Evolutionary conservation across 2,329 filamentous ascomycete species (phyloP).

Genomic region (Teratosphaeriaceae sp.): DNA sequence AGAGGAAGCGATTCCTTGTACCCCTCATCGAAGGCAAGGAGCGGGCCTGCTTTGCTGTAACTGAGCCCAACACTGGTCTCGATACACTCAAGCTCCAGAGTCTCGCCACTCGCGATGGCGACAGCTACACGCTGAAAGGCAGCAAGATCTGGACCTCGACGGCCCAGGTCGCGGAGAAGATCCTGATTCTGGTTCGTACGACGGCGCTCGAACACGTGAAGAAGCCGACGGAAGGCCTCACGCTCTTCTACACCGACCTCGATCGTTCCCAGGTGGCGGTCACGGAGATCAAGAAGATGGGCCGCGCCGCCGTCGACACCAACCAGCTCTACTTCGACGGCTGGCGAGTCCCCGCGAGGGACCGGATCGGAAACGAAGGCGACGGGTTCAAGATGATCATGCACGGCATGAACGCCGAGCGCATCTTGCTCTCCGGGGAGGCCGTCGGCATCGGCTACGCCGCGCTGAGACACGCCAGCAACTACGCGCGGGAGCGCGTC

Average conservation of each 20-base stretch:
- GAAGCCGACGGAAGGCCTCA: slow-evolving; percentile 38
- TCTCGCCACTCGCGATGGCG: slow-evolving; percentile 28
- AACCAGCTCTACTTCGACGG: slow-evolving; percentile 40
- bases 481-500: slow-evolving; percentile 60
- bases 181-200: slow-evolving; percentile 37
- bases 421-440: slow-evolving; percentile 60
- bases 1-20: slow-evolving; percentile 34
- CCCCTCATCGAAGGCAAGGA: slow-evolving; percentile 37
- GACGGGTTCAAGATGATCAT: slow-evolving; percentile 50
- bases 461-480: slow-evolving; percentile 46
- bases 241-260: slow-evolving; percentile 41
- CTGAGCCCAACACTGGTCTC: slow-evolving; percentile 39
- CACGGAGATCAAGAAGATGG: slow-evolving; percentile 42
- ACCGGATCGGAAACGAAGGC: slow-evolving; percentile 37
- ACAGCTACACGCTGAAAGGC: slow-evolving; percentile 33
- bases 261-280: slow-evolving; percentile 33
- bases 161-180: slow-evolving; percentile 39
- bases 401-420: slow-evolving; percentile 74
- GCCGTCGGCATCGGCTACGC: slow-evolving; percentile 42
- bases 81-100: slow-evolving; percentile 38
- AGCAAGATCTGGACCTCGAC: slow-evolving; percentile 43
- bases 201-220: slow-evolving; percentile 36
- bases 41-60: slow-evolving; percentile 38
- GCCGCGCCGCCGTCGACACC: slow-evolving; percentile 38
- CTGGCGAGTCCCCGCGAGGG: slow-evolving; percentile 34